Base-by-base conservation (phyloP, 1,284 basidiomycete genomes). In the Sanghuangporus baumii region DNA sequence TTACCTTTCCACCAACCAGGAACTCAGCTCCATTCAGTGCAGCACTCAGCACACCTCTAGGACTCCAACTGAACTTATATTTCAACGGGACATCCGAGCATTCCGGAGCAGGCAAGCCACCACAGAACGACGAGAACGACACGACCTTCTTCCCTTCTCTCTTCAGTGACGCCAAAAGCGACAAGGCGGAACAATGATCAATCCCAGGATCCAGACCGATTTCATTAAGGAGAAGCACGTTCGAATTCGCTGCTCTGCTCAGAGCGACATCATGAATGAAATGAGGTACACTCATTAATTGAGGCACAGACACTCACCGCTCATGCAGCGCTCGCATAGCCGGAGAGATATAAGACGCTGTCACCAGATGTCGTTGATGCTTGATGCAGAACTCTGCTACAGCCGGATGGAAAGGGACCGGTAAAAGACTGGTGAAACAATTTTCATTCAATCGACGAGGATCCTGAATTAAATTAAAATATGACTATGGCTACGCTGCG, bases 41-140 rank as follows among this genome's bases (percentile, higher is more conserved):
- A 1, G 95, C 95, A 14, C 83, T 85, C 46, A 98, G 77, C 2
- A 96, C 94, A 1, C 93, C 95, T 66, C 87, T 83, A 1, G 96
- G 95, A 61, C 87, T 92, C 96, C 95, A 98, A 65, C 93, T 95
- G 73, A 98, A 98, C 74, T 97, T 97, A 75, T 98, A 98, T 37
- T 89, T 85, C 16, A 96, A 76, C 2, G 94, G 85, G 11, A 84
- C 85, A 38, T 82, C 83, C 57, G 74, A 75, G 18, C 76, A 79
- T 56, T 92, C 89, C 0, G 93, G 92, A 2, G 91, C 89, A 0
- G 95, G 96, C 12, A 98, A 78, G 1, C 95, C 96, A 12, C 96
- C 95, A 66, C 95, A 98, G 81, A 96, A 97, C 0, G 93, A 96
- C 1, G 88, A 87, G 74, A 97, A 98, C 0, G 91, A 91, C 0